Percentiles rank a stretch among this genome's conserved stretches.
Conservation (phyloP, 2,329 filamentous ascomycete species). For the Fusarium miscanthi region DNA sequence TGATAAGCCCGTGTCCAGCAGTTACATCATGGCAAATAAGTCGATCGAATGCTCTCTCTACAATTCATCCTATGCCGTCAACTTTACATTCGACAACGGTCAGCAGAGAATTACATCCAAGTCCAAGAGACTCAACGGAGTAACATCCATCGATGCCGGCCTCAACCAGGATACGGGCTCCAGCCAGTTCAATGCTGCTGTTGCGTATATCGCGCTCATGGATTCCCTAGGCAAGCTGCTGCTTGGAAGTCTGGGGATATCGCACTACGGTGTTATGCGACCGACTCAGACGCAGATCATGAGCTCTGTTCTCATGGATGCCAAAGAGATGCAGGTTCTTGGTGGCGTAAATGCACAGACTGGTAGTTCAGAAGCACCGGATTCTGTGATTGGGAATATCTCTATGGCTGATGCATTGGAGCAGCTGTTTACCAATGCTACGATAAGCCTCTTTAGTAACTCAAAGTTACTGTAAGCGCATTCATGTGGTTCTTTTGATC, state of each 20-base stretch:
- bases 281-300: neutral
- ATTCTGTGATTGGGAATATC: neutral
- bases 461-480: neutral
- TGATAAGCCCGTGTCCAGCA: accelerated
- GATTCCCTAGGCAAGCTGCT: neutral
- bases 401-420: constrained; percentile 5
- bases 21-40: neutral
- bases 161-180: neutral
- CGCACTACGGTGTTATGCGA: neutral
- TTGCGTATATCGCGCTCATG: constrained; percentile 1
- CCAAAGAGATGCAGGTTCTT: constrained; percentile 8
- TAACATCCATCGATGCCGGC: accelerated
- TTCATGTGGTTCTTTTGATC: accelerated
- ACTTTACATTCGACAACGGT: constrained; percentile 9
- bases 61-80: constrained; percentile 1
- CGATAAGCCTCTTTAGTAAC: constrained; percentile 16
- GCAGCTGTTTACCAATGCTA: neutral
- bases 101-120: neutral
- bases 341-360: accelerated
- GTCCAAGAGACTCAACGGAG: neutral
- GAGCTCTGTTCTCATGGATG: constrained; percentile 13
- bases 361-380: accelerated
- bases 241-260: neutral
- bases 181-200: neutral
- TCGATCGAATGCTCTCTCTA: neutral